Conservation (phyloP, 1,284 basidiomycete genomes). For the Ceratobasidium papillatum region DNA sequence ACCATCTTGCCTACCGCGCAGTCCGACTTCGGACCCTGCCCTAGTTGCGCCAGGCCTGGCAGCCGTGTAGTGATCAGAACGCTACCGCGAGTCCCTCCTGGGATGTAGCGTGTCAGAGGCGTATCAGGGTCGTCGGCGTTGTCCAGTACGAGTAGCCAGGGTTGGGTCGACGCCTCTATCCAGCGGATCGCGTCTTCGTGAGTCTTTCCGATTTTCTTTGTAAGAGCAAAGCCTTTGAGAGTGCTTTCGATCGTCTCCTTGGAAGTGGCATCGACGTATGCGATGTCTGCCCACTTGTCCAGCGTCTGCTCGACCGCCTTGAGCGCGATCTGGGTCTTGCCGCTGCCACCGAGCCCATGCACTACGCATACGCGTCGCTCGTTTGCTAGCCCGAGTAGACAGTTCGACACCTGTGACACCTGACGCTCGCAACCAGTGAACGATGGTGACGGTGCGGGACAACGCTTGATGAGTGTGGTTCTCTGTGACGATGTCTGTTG, state of each 20-base stretch:
- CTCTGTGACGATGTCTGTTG: too few relatives aligned
- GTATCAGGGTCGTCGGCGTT: conserved; percentile 25
- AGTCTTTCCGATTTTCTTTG: neutral
- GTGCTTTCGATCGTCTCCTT: conserved; percentile 1
- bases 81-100: conserved; percentile 1
- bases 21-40: neutral
- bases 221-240: neutral
- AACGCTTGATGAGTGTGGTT: neutral
- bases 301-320: neutral
- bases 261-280: conserved; percentile 31
- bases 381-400: neutral
- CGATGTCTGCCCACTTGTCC: conserved; percentile 11
- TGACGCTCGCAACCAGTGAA: neutral
- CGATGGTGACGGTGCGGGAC: neutral
- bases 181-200: conserved; percentile 12
- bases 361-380: conserved; percentile 18
- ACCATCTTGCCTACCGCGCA: conserved; percentile 9
- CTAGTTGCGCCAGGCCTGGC: neutral
- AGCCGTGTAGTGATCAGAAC: conserved; percentile 34
- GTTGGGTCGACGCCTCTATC: neutral
- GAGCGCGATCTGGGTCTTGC: conserved; percentile 37
- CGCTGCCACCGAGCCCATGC: conserved; percentile 21
- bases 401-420: neutral
- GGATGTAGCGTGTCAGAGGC: neutral
- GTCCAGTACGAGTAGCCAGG: conserved; percentile 32